These are phyloP conservation scores for Trichosporon ovoides DNA, from an alignment of 1,284 basidiomycete genomes.

Conservation along the genomic window DNA sequence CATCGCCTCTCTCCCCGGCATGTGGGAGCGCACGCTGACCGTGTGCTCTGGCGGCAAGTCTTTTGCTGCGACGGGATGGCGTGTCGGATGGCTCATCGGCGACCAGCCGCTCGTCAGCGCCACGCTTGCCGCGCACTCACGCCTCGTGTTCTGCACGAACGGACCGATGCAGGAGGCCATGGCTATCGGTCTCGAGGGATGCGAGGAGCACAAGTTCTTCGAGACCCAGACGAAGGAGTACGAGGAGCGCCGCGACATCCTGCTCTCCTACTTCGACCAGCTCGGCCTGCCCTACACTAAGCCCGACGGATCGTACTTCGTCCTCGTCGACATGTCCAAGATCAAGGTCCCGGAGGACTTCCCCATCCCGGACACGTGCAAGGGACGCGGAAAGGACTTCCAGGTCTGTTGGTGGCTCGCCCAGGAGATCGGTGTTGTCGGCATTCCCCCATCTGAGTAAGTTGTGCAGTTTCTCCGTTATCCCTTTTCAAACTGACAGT, in stretches of 20 bases:
- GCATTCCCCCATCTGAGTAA: constrained; percentile 82
- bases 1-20: constrained; percentile 87
- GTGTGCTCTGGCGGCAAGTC: constrained; percentile 78
- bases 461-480: neutral
- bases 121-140: constrained; percentile 80
- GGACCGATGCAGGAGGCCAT: constrained; percentile 87
- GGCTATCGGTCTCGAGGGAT: constrained; percentile 77
- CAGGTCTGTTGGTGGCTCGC: constrained; percentile 88
- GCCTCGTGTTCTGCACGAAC: constrained; percentile 93
- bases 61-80: constrained; percentile 97
- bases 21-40: constrained; percentile 93
- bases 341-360: constrained; percentile 79
- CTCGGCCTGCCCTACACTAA: constrained; percentile 80
- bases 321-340: constrained; percentile 77
- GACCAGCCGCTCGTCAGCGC: constrained; percentile 76
- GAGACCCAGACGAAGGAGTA: constrained; percentile 74
- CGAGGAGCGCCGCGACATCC: constrained; percentile 66
- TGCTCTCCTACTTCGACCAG: constrained; percentile 72
- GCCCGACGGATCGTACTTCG: constrained; percentile 85
- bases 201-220: constrained; percentile 69
- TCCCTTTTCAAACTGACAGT: constrained; percentile 1
- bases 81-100: constrained; percentile 89
- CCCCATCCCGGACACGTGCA: constrained; percentile 67
- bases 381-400: constrained; percentile 83
- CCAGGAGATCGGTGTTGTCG: constrained; percentile 77